phyloP scores from a whole-genome alignment of 257 asterid genomes.

The Echium plantagineum region DNA sequence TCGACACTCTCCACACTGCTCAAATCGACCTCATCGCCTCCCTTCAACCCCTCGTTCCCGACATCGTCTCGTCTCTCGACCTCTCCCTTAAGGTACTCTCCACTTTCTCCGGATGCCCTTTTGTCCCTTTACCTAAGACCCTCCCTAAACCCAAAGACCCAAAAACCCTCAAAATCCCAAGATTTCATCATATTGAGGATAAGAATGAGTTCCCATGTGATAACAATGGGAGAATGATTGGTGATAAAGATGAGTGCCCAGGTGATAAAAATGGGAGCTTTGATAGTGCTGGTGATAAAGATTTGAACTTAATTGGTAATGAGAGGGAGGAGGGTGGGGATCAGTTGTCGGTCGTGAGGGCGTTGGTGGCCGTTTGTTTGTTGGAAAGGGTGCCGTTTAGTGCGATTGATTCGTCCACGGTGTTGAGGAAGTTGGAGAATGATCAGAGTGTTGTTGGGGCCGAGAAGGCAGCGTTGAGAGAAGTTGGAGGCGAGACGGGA shows the following conservation, averaged over 20 bases:
- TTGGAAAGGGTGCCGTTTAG: constrained; percentile 69
- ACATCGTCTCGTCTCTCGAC: constrained; percentile 81
- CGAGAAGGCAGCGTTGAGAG: constrained; percentile 72
- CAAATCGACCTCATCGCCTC: constrained; percentile 82
- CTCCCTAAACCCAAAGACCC: constrained; percentile 33
- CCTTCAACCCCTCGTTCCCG: constrained; percentile 66
- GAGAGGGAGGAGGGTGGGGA: constrained; percentile 25
- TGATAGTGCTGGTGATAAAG: no score
- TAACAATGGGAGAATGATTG: no score
- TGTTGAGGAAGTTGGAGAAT: constrained; percentile 81
- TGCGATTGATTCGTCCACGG: constrained; percentile 67
- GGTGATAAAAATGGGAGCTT: no score
- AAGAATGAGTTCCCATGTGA: constrained; percentile 5
- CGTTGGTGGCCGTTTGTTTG: constrained; percentile 88
- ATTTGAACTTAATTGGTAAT: no score
- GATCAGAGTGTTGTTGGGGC: constrained; percentile 40
- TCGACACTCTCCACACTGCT: constrained; percentile 46
- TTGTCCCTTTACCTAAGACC: constrained; percentile 50
- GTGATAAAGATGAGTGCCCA: no score
- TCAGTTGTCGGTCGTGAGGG: constrained; percentile 58
- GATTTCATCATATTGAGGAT: constrained; percentile 5
- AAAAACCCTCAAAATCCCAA: constrained; percentile 20
- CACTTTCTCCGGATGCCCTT: constrained; percentile 39
- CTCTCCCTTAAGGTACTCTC: constrained; percentile 68
- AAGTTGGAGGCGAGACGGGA: constrained; percentile 80